Evolutionary conservation across 2,329 filamentous ascomycete genomes (phyloP).

Genomic region (Paramyrothecium roridum): DNA sequence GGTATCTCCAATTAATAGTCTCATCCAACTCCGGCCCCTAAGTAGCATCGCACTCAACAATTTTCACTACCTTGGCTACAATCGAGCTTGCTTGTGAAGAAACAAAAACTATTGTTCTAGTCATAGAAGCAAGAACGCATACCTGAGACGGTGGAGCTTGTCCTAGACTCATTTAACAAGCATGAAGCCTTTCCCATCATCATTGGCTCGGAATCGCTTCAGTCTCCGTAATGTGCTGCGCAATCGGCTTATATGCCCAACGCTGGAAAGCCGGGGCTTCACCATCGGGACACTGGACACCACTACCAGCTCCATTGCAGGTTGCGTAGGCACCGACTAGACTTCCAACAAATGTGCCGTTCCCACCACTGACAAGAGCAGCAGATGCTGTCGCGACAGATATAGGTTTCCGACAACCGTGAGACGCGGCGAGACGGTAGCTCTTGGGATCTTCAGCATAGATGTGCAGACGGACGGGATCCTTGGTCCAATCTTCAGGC

Average conservation of each 20-base stretch:
- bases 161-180: no score
- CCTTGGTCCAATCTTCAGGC: slow-evolving; percentile 1
- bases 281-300: not conserved
- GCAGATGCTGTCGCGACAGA: slow-evolving; percentile 2
- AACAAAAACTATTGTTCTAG: no score
- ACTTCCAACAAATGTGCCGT: slow-evolving; percentile 11
- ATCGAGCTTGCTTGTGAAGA: no score
- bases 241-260: not conserved
- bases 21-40: no score
- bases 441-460: slow-evolving; percentile 21
- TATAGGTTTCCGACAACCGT: not conserved
- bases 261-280: not conserved
- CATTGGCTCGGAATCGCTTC: not conserved
- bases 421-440: slow-evolving; percentile 5
- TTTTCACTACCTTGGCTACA: no score
- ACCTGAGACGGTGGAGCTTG: no score
- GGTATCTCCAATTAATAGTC: no score
- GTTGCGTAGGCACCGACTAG: slow-evolving; percentile 11
- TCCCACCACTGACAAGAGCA: slow-evolving; percentile 8
- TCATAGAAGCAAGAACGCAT: no score
- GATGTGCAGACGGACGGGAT: slow-evolving; percentile 22
- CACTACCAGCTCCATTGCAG: slow-evolving; percentile 8
- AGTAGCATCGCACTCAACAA: no score
- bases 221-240: not conserved
- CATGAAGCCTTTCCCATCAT: no score